Conservation (phyloP, 1,284 basidiomycete genomes). For the Trichosporon faecale region DNA sequence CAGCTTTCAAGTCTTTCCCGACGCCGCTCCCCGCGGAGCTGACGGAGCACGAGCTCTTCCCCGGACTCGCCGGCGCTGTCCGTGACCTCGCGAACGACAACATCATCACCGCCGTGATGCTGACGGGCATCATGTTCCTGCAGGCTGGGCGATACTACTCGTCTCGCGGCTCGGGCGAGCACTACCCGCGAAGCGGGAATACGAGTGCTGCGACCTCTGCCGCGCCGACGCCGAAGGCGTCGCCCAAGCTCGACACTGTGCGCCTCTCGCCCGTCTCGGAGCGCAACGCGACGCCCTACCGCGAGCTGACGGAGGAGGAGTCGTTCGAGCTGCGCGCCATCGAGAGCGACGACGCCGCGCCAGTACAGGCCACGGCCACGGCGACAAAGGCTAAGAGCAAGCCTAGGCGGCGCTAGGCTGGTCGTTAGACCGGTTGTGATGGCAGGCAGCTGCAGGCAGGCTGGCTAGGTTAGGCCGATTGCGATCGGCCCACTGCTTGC, state of each 20-base stretch:
- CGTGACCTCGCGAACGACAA: slow-evolving; percentile 48
- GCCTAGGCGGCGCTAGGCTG: not conserved
- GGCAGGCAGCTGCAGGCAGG: too few relatives aligned
- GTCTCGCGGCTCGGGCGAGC: slow-evolving; percentile 19
- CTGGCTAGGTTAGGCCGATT: too few relatives aligned
- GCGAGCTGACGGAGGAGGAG: slow-evolving; percentile 46
- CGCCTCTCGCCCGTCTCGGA: slow-evolving; percentile 16
- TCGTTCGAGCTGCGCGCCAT: slow-evolving; percentile 31
- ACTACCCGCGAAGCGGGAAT: slow-evolving; percentile 15
- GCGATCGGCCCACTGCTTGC: not conserved
- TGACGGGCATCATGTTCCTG: slow-evolving; percentile 49
- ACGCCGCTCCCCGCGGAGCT: slow-evolving; percentile 32
- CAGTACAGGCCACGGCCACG: not conserved
- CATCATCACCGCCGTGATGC: slow-evolving; percentile 49
- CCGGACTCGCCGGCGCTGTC: slow-evolving; percentile 36
- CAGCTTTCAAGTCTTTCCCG: slow-evolving; percentile 41
- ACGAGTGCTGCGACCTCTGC: slow-evolving; percentile 23
- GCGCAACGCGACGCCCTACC: slow-evolving; percentile 40
- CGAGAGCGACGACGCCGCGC: not conserved
- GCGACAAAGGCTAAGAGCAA: not conserved
- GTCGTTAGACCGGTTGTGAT: too few relatives aligned
- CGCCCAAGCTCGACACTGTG: slow-evolving; percentile 10
- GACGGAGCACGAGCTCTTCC: slow-evolving; percentile 37
- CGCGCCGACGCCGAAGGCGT: slow-evolving; percentile 13
- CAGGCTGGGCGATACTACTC: slow-evolving; percentile 49